Evolutionary conservation across 495 filamentous ascomycete species (phyloP).

Genomic region (Aspergillus kassunensis): DNA sequence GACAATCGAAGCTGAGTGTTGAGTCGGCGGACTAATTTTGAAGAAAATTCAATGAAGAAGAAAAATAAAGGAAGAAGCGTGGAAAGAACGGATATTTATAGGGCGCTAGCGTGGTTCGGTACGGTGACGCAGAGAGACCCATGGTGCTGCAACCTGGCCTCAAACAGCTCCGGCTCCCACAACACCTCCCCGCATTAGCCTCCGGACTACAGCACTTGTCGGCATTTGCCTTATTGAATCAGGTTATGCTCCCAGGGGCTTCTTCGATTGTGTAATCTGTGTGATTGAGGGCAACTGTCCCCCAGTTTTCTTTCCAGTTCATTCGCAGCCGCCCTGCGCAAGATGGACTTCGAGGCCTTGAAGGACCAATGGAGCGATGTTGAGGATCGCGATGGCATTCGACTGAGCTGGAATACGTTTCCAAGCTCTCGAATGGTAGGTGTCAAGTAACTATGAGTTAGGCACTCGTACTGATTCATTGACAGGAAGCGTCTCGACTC

Average conservation of each 20-base stretch:
- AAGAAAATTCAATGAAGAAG: slow-evolving; percentile 33
- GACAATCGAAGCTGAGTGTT: slow-evolving; percentile 46
- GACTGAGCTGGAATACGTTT: slow-evolving; percentile 99
- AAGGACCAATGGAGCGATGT: slow-evolving; percentile 98
- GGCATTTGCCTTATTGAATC: slow-evolving; percentile 24
- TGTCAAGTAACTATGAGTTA: slow-evolving; percentile 6
- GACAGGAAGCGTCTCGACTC: slow-evolving; percentile 89
- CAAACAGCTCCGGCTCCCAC: slow-evolving; percentile 34
- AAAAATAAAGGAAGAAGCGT: slow-evolving; percentile 29
- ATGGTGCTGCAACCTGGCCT: slow-evolving; percentile 49
- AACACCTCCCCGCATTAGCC: slow-evolving; percentile 26
- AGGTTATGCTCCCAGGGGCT: slow-evolving; percentile 33
- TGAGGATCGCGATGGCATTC: slow-evolving; percentile 94
- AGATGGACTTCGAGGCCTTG: slow-evolving; percentile 72
- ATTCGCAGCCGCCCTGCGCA: slow-evolving; percentile 33
- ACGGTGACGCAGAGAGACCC: slow-evolving; percentile 33
- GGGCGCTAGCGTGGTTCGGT: slow-evolving; percentile 24
- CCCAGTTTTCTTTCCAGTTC: slow-evolving; percentile 19
- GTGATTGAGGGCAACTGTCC: slow-evolving; percentile 16
- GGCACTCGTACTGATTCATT: slow-evolving; percentile 20
- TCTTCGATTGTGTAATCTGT: slow-evolving; percentile 18
- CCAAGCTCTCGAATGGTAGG: slow-evolving; percentile 94
- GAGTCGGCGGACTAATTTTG: slow-evolving; percentile 43
- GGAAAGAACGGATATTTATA: slow-evolving; percentile 32
- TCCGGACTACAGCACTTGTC: slow-evolving; percentile 20